These are phyloP conservation scores for Uronychia setigera DNA, from an alignment of 73 alveolate species.

Conservation along the genomic window DNA sequence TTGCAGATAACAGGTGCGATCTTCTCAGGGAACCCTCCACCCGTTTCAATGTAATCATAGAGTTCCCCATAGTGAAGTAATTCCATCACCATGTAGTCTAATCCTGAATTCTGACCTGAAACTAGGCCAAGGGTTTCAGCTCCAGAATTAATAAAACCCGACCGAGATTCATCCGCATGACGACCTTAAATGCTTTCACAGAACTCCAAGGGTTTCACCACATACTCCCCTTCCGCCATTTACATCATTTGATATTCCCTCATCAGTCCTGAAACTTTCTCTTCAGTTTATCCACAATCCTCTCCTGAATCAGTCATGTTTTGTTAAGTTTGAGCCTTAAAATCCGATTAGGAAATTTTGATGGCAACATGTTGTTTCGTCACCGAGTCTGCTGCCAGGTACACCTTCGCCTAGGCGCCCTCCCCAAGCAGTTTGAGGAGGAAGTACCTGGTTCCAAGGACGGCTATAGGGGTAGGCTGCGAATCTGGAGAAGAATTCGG, in stretches of 20 bases:
- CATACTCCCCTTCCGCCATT: background rate
- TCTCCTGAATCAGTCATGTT: too few relatives aligned
- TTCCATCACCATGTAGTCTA: background rate
- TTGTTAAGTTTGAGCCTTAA: too few relatives aligned
- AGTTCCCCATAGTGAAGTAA: background rate
- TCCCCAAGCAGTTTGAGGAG: background rate
- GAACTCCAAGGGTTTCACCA: background rate
- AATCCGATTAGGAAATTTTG: background rate
- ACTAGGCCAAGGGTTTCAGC: background rate
- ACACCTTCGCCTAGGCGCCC: background rate
- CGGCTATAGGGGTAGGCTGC: too few relatives aligned
- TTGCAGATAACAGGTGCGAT: background rate
- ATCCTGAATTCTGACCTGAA: background rate
- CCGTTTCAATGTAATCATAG: background rate
- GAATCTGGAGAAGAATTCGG: too few relatives aligned
- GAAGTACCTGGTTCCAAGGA: background rate
- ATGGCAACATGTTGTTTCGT: background rate
- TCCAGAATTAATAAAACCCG: background rate
- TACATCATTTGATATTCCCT: background rate
- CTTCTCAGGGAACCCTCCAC: slow-evolving; percentile 1
- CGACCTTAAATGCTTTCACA: background rate
- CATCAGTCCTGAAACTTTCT: background rate
- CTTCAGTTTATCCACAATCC: too few relatives aligned
- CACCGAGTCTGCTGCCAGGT: background rate
- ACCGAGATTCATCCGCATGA: background rate